Base-by-base conservation (phyloP, 2,329 filamentous ascomycete genomes). In the Furcasterigmium furcatum region DNA sequence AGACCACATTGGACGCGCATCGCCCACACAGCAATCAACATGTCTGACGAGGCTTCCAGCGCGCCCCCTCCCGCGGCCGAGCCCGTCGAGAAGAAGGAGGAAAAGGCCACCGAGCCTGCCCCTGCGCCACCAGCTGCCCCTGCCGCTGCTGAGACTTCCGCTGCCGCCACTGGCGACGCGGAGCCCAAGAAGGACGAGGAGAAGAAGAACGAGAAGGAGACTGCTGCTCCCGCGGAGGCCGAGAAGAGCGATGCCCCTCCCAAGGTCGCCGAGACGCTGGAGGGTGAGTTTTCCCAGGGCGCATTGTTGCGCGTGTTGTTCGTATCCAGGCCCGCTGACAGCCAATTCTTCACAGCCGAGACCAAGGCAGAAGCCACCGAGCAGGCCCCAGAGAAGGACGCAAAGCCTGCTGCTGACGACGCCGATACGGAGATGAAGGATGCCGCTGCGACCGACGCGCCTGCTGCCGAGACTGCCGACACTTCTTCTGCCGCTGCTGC, bases 381-480 rank as follows among this genome's bases (percentile, higher is more conserved):
- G 41, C 62, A 61, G 41, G 40, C 61, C 14, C 49, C 57, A 47
- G 60, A 65, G 38, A 49, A 55, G 45, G 53, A 63, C 50, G 53
- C 64, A 38, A 62, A 61, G 20, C 6, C 35, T 16, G 54, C 64
- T 9, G 47, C 56, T 9, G 52, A 54, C 38, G 67, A 69, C 44
- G 56, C 54, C 50, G 73, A 74, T 52, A 81, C 80, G 10, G 87
- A 91, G 62, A 87, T 85, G 20, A 83, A 83, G 74, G 85, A 88
- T 44, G 84, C 85, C 53, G 24, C 24, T 27, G 24, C 24, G 16
- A 79, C 85, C 61, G 77, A 81, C 38, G 80, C 84, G 3, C 49
- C 57, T 57, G 56, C 57, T 21, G 49, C 50, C 13, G 54, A 51
- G 13, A 47, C 49, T 49, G 52, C 50, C 36, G 51, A 52, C 3